These are phyloP conservation scores for Prunus yedoensis DNA, from an alignment of 331 rosid species.

Conservation along the genomic window DNA sequence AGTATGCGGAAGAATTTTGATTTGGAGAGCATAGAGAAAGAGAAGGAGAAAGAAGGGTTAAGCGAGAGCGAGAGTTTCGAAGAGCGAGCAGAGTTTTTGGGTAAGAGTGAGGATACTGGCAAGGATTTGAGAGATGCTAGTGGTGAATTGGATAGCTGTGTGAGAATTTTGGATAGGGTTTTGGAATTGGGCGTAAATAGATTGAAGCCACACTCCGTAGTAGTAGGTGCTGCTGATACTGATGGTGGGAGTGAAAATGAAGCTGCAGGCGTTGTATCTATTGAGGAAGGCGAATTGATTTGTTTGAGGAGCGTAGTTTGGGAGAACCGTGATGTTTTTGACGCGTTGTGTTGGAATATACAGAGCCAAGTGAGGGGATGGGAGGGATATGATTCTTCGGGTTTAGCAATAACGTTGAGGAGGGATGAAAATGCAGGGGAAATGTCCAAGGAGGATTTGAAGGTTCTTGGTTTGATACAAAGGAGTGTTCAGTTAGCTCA, in stretches of 20 bases:
- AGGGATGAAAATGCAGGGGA: constrained; percentile 25
- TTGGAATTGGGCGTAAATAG: constrained; percentile 75
- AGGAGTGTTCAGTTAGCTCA: constrained; percentile 70
- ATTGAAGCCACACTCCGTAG: constrained; percentile 40
- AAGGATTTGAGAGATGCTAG: constrained; percentile 29
- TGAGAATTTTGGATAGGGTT: constrained; percentile 53
- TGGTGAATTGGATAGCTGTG: constrained; percentile 39
- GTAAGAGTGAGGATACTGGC: constrained; percentile 25
- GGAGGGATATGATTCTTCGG: constrained; percentile 53
- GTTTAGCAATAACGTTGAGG: constrained; percentile 46
- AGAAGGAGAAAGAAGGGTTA: constrained; percentile 25
- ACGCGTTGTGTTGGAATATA: constrained; percentile 68
- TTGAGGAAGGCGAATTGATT: constrained; percentile 61
- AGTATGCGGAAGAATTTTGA: constrained; percentile 31
- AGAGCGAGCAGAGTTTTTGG: constrained; percentile 32
- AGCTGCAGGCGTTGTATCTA: constrained; percentile 16
- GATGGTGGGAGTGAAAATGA: constrained; percentile 22
- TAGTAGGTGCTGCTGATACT: constrained; percentile 23
- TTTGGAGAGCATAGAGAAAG: constrained; percentile 35
- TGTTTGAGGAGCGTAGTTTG: constrained; percentile 59
- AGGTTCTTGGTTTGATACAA: constrained; percentile 54
- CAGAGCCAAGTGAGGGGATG: constrained; percentile 55
- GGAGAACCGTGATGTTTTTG: constrained; percentile 62
- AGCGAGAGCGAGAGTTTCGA: constrained; percentile 24
- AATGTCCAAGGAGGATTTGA: constrained; percentile 48